These are phyloP conservation scores for Ascochyta pisi DNA, from an alignment of 2,329 filamentous ascomycete species.

Conservation along the genomic window DNA sequence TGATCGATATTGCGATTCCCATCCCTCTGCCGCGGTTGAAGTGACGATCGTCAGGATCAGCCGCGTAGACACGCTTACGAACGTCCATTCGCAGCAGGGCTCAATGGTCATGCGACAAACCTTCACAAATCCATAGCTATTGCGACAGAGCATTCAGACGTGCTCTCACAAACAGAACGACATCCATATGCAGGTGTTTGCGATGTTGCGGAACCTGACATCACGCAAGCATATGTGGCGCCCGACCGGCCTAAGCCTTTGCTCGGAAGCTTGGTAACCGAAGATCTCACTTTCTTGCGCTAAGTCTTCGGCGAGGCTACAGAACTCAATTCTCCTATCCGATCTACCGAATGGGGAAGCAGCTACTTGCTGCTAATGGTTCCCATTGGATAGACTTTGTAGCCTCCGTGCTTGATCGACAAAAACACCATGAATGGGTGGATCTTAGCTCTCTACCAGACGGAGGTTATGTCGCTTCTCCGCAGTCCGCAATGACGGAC, in stretches of 20 bases:
- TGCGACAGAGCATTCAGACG: neutral
- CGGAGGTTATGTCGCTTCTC: neutral
- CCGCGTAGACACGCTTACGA: neutral
- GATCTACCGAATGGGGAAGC: neutral
- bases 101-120: no score
- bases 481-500: constrained; percentile 3
- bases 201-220: neutral
- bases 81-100: neutral
- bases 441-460: neutral
- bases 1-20: constrained; percentile 4
- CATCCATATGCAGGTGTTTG: neutral
- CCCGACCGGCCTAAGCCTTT: neutral
- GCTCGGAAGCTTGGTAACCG: constrained; percentile 5
- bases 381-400: neutral
- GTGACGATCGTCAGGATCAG: constrained; percentile 4
- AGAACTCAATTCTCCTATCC: neutral
- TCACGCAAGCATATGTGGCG: constrained; percentile 4
- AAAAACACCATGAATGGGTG: constrained; percentile 1
- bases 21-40: neutral
- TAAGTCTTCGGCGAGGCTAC: constrained; percentile 8
- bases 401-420: neutral
- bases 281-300: neutral
- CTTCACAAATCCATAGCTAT: no score
- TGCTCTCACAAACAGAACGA: neutral
- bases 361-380: neutral